Evolutionary conservation across 352 stramenopile species (phyloP).

Genomic region (Globisporangium nagaii): DNA sequence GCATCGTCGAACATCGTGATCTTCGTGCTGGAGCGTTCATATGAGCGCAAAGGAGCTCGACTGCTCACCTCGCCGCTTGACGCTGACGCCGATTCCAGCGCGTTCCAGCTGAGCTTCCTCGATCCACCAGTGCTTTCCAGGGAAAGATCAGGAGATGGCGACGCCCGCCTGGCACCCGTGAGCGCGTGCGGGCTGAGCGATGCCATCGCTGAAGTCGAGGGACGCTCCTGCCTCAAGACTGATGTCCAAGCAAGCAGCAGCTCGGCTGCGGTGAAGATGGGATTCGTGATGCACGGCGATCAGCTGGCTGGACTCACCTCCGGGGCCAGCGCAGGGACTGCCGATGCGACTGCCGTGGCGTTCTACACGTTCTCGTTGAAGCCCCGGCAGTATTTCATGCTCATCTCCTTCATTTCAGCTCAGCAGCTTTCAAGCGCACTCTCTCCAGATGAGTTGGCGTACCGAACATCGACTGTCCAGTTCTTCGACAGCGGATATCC

Average conservation of each 20-base stretch:
- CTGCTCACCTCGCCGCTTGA: neutral
- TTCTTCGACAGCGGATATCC: neutral
- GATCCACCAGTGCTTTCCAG: neutral
- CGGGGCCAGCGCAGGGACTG: neutral
- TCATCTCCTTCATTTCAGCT: neutral
- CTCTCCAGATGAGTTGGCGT: neutral
- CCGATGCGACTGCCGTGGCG: neutral
- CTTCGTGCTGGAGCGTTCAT: neutral
- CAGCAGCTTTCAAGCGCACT: neutral
- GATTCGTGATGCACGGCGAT: neutral
- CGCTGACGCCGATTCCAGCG: neutral
- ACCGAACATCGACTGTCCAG: neutral
- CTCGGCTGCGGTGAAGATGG: neutral
- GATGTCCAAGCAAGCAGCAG: neutral
- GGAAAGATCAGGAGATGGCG: neutral
- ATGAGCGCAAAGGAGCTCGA: neutral
- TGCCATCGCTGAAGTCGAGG: neutral
- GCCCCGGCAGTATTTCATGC: neutral
- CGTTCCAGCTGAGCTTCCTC: constrained; percentile 1
- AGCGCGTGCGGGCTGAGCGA: neutral
- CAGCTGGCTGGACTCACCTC: neutral
- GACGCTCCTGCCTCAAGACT: neutral
- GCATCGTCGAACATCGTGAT: neutral
- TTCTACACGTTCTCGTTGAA: neutral
- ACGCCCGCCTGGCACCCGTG: neutral